Evolutionary conservation across 306 rosid species (phyloP).

Genomic region (Fragaria iinumae): DNA sequence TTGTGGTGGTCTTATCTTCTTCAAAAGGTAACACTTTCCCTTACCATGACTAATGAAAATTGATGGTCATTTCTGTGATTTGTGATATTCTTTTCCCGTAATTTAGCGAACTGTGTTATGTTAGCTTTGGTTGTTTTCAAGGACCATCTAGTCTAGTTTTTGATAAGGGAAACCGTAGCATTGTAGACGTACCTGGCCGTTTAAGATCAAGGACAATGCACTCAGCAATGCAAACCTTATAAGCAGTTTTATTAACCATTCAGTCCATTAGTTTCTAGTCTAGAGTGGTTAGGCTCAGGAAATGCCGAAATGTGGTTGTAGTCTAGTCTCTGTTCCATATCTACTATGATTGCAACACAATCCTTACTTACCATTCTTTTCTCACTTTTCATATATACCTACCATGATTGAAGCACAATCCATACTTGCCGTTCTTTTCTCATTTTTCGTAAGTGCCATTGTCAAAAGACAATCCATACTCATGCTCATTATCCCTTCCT

Average conservation of each 20-base stretch:
- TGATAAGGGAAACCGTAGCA: neutral
- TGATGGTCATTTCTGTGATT: neutral
- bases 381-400: neutral
- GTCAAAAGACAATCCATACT: neutral
- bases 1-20: slow-evolving; percentile 56
- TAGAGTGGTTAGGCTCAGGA: neutral
- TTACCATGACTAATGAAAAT: neutral
- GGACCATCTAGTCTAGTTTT: neutral
- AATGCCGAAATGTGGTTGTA: neutral
- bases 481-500: neutral
- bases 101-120: neutral
- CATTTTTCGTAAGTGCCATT: neutral
- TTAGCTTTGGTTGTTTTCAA: neutral
- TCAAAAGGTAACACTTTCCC: slow-evolving; percentile 48
- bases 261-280: neutral
- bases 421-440: neutral
- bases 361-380: neutral
- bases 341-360: neutral
- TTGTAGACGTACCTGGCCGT: neutral
- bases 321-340: neutral
- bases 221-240: neutral
- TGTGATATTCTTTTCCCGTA: neutral
- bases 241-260: neutral
- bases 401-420: neutral
- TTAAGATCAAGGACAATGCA: neutral